Evolutionary conservation across 805 yeast genomes (phyloP).

Genomic region (Metschnikowia lochheadii): DNA sequence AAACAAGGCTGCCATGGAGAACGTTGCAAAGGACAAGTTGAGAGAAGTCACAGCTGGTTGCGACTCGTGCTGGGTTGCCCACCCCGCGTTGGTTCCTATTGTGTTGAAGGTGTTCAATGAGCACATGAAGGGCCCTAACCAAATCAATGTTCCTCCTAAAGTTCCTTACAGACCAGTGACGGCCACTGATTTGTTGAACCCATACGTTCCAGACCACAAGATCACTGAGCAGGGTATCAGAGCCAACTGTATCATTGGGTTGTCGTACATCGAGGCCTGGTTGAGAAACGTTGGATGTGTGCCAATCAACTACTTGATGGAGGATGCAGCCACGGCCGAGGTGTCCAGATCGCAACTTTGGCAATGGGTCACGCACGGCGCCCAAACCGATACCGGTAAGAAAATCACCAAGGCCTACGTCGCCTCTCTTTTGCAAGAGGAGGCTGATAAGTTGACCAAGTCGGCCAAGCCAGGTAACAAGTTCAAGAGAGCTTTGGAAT

Average conservation of each 20-base stretch:
- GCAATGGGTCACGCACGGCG: slow-evolving; percentile 80
- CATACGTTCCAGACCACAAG: slow-evolving; percentile 57
- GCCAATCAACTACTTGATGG: slow-evolving; percentile 82
- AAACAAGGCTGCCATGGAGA: slow-evolving; percentile 64
- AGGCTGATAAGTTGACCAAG: slow-evolving; percentile 49
- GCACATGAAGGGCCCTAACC: slow-evolving; percentile 81
- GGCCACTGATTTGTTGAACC: slow-evolving; percentile 58
- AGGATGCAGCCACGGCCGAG: slow-evolving; percentile 88
- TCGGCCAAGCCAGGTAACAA: slow-evolving; percentile 58
- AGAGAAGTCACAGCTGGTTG: slow-evolving; percentile 77
- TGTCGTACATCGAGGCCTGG: slow-evolving; percentile 84
- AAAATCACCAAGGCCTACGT: slow-evolving; percentile 59
- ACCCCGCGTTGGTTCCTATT: slow-evolving; percentile 73
- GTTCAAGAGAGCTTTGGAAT: slow-evolving; percentile 63
- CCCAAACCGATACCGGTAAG: slow-evolving; percentile 54
- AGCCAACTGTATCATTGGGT: slow-evolving; percentile 69
- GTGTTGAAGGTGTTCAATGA: slow-evolving; percentile 70
- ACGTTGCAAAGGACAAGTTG: slow-evolving; percentile 69
- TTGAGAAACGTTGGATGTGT: slow-evolving; percentile 80
- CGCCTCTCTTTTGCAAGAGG: slow-evolving; percentile 53
- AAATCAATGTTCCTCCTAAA: slow-evolving; percentile 52
- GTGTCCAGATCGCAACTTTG: slow-evolving; percentile 78
- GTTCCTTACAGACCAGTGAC: slow-evolving; percentile 51
- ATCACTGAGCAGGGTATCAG: slow-evolving; percentile 69
- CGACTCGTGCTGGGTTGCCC: slow-evolving; percentile 90